Conservation (phyloP, 2,329 filamentous ascomycete genomes). For the Sporothrix inflata region DNA sequence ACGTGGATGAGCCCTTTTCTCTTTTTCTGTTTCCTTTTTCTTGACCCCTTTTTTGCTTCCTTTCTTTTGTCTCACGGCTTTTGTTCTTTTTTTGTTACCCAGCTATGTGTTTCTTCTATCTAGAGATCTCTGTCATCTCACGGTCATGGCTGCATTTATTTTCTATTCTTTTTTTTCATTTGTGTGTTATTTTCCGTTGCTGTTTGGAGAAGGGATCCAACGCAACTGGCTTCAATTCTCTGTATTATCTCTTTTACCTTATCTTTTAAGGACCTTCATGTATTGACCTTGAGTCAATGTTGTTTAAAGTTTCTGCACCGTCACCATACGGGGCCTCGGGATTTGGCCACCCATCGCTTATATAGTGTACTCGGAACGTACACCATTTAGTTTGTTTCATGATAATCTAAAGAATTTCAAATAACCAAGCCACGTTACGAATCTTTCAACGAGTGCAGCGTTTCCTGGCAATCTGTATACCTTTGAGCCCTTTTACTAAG, state of each 20-base stretch:
- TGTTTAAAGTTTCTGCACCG: background rate
- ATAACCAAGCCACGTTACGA: background rate
- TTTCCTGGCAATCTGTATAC: background rate
- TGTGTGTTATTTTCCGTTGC: background rate
- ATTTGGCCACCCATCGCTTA: background rate
- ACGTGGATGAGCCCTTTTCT: background rate
- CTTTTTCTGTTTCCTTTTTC: background rate
- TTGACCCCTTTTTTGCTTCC: background rate
- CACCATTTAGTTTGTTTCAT: background rate
- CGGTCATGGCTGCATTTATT: background rate
- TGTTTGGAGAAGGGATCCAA: background rate
- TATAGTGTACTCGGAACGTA: conserved; percentile 13
- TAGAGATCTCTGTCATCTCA: conserved; percentile 18
- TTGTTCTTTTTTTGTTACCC: background rate
- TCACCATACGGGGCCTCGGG: background rate
- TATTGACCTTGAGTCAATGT: background rate
- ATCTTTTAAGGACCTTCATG: background rate
- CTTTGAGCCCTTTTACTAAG: background rate
- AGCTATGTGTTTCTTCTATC: background rate
- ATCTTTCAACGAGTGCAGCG: background rate
- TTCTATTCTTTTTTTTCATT: background rate
- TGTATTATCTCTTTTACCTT: background rate
- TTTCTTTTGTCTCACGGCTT: background rate
- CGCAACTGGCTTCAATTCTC: background rate
- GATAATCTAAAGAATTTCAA: background rate